Conservation (phyloP, 257 asterid species). For the Salvia miltiorrhiza region DNA sequence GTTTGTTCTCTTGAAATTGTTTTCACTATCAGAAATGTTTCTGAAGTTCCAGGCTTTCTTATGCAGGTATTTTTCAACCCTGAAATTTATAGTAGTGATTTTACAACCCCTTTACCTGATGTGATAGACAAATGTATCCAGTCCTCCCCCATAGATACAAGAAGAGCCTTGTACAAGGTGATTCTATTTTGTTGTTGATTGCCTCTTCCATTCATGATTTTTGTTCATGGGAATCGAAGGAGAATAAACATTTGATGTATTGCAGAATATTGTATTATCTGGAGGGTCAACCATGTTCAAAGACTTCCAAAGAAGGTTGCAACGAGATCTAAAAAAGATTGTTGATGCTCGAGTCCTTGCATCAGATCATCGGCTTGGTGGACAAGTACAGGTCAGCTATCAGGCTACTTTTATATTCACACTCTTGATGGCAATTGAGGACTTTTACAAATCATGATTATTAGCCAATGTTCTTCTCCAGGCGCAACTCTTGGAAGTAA, state of each 20-base stretch:
- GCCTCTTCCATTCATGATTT: neutral
- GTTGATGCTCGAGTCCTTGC: conserved; percentile 83
- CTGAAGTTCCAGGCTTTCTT: conserved; percentile 22
- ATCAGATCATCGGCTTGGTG: conserved; percentile 61
- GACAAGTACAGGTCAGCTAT: conserved; percentile 55
- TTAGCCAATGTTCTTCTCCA: conserved; percentile 26
- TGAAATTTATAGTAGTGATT: conserved; percentile 69
- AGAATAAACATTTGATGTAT: conserved; percentile 21
- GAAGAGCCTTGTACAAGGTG: conserved; percentile 95
- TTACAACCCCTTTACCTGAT: conserved; percentile 80
- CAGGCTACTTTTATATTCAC: conserved; percentile 1
- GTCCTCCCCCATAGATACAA: conserved; percentile 98
- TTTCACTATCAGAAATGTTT: conserved; percentile 1
- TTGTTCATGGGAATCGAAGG: conserved; percentile 7
- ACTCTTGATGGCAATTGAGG: neutral
- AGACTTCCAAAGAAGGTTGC: conserved; percentile 86
- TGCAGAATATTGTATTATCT: conserved; percentile 85
- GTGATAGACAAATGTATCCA: conserved; percentile 91
- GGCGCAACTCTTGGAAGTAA: conserved; percentile 93
- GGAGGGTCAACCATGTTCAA: conserved; percentile 99
- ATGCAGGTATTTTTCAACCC: conserved; percentile 91
- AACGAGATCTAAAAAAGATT: conserved; percentile 80
- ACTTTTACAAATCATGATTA: conserved; percentile 2
- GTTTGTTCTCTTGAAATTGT: neutral
- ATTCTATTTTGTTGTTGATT: conserved; percentile 16